Base-by-base conservation (phyloP, 768 basidiomycete species). In the Russula ochroleuca region DNA sequence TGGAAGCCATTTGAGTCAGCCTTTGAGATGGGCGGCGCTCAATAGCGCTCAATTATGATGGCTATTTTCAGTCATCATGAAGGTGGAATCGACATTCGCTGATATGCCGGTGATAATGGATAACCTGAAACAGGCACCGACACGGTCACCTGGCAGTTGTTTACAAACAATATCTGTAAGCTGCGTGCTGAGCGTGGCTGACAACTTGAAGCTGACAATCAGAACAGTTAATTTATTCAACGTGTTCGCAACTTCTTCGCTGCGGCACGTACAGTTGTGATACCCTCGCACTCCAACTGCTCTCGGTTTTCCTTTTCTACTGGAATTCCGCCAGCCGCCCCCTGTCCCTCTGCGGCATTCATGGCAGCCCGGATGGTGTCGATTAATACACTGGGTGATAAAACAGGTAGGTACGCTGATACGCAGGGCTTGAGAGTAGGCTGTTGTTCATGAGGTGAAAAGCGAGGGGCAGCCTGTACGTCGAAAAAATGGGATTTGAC, bases 341-440 rank as follows among this genome's bases (percentile, higher is more conserved):
- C 49, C 37, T 51, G 65, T 45, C 61, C 65, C 1, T 68, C 65
- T n/a, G 51, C 43, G 51, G 65, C 54, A 19, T 31, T 66, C 65
- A 68, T 68, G 23, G 61, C 67, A 50, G 67, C 62, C 40, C 62
- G 62, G 19, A 68, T 48, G n/a, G 65, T 58, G 38, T 68, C 67
- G 21, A 68, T 57, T 23, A 68, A 33, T 6, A 68, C 65, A 5
- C 67, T 65, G 4, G 65, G 57, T 23, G 65, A 53, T 35, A 68
- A 37, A 17, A 59, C 65, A 3, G 65, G 67, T 1, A 65, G 66
- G 33, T 66, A 60, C 1, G 67, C 7, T n/a, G n/a, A n/a, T n/a
- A n/a, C n/a, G n/a, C 94, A 83, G 67, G 79, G 85, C 17, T 87
- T 81, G 25, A 95, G 77, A 17, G 85, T 78, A 1, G 90, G 92